A percentile compares a stretch with the other conserved stretches of the same genome.
Conservation (phyloP, 768 basidiomycete genomes). For the Neoboletus subvelutipes region DNA sequence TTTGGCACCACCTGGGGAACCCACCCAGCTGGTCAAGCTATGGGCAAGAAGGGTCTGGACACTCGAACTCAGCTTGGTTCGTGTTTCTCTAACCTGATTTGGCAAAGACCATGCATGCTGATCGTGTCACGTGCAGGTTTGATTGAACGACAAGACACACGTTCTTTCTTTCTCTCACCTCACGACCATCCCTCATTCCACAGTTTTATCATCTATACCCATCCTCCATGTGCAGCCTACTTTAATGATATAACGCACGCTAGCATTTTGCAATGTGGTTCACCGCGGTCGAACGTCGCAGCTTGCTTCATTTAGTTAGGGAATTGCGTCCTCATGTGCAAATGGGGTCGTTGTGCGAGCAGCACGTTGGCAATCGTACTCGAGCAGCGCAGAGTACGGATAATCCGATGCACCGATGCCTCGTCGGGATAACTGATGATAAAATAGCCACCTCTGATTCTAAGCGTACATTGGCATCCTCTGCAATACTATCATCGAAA, state of each 20-base stretch:
- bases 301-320: background rate
- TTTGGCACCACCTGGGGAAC: slow-evolving; percentile 55
- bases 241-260: slow-evolving; percentile 29
- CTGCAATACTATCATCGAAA: background rate
- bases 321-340: background rate
- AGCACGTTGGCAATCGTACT: background rate
- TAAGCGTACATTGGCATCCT: background rate
- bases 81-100: slow-evolving; percentile 18
- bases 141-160: slow-evolving; percentile 4
- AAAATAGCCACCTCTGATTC: background rate
- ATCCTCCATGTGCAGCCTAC: slow-evolving; percentile 26
- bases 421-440: background rate
- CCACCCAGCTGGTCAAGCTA: slow-evolving; percentile 69
- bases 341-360: background rate
- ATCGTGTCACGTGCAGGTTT: slow-evolving; percentile 18
- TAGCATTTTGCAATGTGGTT: slow-evolving; percentile 23
- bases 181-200: slow-evolving; percentile 20
- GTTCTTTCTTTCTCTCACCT: slow-evolving; percentile 12
- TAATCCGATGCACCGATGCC: background rate
- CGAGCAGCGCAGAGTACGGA: background rate
- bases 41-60: slow-evolving; percentile 99
- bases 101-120: background rate
- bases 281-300: background rate
- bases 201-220: slow-evolving; percentile 27
- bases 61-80: slow-evolving; percentile 89